Evolutionary conservation across 2,329 filamentous ascomycete genomes (phyloP), one percentile per base, ranked within the genome.

Genomic region (Fusarium sp.): DNA sequence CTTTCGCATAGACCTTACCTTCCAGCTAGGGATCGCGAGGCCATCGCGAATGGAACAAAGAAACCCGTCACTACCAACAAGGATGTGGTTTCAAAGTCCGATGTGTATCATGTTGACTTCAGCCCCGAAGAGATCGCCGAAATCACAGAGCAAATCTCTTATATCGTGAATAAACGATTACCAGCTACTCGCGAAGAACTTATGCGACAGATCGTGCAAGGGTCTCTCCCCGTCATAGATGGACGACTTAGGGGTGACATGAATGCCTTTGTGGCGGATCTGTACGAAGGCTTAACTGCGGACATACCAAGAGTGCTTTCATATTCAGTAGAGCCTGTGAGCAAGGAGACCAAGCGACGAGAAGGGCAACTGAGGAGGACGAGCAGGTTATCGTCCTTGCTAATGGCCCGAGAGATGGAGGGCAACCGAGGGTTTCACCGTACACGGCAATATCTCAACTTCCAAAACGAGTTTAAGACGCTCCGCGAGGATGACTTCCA

Each of bases 401-500:
- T 87, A 0, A 70, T 86, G 4, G 80, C 83, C 1, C 80, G 86
- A 11, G 84, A 86, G 68, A 73, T 86, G 4, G 76, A 78, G 4
- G 85, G 85, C 0, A 81, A 81, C 38, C 75, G 77, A 12, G 77
- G 78, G 1, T 79, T 83, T 34, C 81, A 81, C 1, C 75, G 77
- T 4, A 80, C 77, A 60, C 77, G 82, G 6, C 72, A 73, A 15
- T 81, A 80, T 6, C 65, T 79, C 19, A 82, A 85, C 62, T 83
- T 86, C 34, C 77, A 77, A 20, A 81, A 81, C 34, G 79, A 82
- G 36, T 80, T 85, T 39, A 78, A 73, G 21, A 81, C 77, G 36
- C 74, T 77, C 23, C 76, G 77, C 7, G 87, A 89, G 67, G 87
- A 90, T 56, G 77, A 76, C 3, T 66, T 90, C 5, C 78, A 81